Conservation (phyloP, 2,329 filamentous ascomycete species). For the Epichloe gansuensis region DNA sequence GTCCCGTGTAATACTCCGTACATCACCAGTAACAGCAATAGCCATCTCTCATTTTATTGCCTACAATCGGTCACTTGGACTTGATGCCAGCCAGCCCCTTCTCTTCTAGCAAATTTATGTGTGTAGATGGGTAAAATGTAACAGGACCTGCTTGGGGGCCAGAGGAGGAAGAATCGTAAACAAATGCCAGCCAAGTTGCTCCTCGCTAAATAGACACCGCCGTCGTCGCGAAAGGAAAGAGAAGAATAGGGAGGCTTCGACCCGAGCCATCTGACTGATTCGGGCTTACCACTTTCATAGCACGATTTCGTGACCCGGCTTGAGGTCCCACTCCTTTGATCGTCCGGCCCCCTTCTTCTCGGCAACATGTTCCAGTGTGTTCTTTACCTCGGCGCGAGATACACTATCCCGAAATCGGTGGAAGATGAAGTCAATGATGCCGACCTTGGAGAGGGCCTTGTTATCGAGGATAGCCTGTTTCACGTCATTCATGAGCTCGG, state of each 20-base stretch:
- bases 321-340: constrained; percentile 27
- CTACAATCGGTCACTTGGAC: not conserved
- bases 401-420: constrained; percentile 24
- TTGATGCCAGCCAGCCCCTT: not conserved
- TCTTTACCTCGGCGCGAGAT: constrained; percentile 29
- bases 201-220: constrained; percentile 5
- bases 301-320: constrained; percentile 25
- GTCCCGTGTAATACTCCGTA: no score
- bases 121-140: not conserved
- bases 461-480: constrained; percentile 30
- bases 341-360: constrained; percentile 27
- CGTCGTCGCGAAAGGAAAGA: not conserved
- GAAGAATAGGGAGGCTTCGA: not conserved
- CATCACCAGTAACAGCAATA: not conserved
- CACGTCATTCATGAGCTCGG: constrained; percentile 28
- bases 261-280: not conserved
- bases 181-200: constrained; percentile 4
- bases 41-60: not conserved
- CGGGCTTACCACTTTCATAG: constrained; percentile 9
- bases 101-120: not conserved
- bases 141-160: not conserved
- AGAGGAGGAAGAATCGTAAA: not conserved
- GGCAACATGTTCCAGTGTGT: constrained; percentile 28
- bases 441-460: constrained; percentile 27
- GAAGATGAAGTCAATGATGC: constrained; percentile 29